Percentiles rank a stretch among this genome's conserved stretches.
phyloP scores from a whole-genome alignment of 2,329 filamentous ascomycete species.

The Alternaria solani region DNA sequence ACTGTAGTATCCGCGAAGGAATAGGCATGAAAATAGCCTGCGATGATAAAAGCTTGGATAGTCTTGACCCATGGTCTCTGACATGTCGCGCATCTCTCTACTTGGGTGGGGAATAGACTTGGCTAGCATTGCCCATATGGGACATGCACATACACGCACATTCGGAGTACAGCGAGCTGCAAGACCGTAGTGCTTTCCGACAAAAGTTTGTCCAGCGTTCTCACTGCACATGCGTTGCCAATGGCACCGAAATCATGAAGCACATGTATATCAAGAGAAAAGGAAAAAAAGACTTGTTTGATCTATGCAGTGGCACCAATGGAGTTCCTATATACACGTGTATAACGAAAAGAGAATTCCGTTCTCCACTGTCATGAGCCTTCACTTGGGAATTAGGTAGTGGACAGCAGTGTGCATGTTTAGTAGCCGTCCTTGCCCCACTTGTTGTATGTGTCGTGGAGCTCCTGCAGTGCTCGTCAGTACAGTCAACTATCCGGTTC shows the following conservation, averaged over 20 bases:
- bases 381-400: conserved; percentile 2
- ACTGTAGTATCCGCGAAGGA: not conserved
- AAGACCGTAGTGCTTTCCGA: not conserved
- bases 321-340: conserved; percentile 28
- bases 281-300: conserved; percentile 7
- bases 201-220: not conserved
- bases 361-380: not conserved
- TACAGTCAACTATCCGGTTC: not conserved
- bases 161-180: not conserved
- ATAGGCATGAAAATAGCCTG: not conserved
- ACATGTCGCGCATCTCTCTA: not conserved
- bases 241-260: not conserved
- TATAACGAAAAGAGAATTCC: conserved; percentile 11
- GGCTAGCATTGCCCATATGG: not conserved
- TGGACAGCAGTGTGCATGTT: conserved; percentile 2
- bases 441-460: conserved; percentile 99
- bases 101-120: not conserved
- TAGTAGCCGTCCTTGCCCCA: conserved; percentile 95
- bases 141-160: not conserved
- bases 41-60: not conserved
- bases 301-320: conserved; percentile 12
- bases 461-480: conserved; percentile 62
- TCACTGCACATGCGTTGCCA: not conserved
- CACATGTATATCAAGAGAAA: not conserved
- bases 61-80: not conserved